Percentiles rank a stretch among this genome's conserved stretches.
Conservation (phyloP, 495 filamentous ascomycete species). For the Talaromyces thailandensis region DNA sequence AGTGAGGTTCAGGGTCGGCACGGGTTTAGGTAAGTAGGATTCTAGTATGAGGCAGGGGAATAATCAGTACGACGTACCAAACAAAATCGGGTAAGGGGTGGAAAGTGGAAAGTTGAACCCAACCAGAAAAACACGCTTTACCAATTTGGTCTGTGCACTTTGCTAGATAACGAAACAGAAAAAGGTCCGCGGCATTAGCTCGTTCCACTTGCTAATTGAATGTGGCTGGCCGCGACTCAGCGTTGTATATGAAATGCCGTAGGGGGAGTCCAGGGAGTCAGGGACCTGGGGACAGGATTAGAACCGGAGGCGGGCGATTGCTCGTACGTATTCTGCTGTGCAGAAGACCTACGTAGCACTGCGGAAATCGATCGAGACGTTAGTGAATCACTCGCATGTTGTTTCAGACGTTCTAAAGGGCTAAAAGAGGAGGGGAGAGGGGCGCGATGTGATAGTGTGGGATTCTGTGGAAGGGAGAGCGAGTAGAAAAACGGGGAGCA, state of each 20-base stretch:
- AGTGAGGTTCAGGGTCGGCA: background rate
- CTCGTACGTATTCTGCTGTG: background rate
- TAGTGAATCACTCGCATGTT: slow-evolving; percentile 2
- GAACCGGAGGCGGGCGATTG: background rate
- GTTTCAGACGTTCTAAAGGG: background rate
- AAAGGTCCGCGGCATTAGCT: background rate
- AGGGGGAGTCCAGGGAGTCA: background rate
- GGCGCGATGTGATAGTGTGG: slow-evolving; percentile 4
- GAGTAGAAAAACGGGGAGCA: background rate
- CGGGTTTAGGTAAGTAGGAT: background rate
- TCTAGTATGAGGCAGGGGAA: slow-evolving; percentile 2
- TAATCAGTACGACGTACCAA: background rate
- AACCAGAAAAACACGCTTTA: background rate
- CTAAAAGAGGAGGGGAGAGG: slow-evolving; percentile 1
- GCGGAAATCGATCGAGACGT: background rate
- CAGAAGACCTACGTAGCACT: background rate
- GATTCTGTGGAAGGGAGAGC: background rate
- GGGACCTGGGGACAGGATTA: background rate
- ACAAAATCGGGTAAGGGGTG: slow-evolving; percentile 3
- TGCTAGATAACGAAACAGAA: slow-evolving; percentile 1
- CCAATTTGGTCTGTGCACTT: slow-evolving; percentile 1
- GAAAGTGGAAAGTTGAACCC: too few relatives aligned
- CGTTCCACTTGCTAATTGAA: background rate
- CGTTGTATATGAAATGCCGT: background rate
- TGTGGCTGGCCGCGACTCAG: background rate